Evolutionary conservation across 2,329 filamentous ascomycete species (phyloP), one percentile per base, ranked within the genome.

Genomic region (Diaporthe batatas): DNA sequence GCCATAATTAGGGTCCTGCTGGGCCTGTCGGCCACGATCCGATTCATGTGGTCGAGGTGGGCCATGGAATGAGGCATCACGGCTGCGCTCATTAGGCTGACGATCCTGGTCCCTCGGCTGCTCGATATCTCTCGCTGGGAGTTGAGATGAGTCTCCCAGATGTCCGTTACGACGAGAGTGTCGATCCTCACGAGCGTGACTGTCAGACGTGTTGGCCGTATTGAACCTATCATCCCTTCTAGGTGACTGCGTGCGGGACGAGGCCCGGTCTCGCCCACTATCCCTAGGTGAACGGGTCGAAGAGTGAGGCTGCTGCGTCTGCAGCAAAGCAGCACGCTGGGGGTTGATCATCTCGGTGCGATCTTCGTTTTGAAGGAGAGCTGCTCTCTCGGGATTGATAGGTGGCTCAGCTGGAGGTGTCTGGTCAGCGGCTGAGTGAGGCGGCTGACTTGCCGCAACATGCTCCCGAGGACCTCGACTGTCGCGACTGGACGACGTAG

Each of bases 1-100:
- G 36, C 90, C 90, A 76, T 91, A 91, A 71, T 88, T 90, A 21
- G 88, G 87, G 78, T 92, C 90, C 75, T 90, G 87, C 74, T 88
- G 86, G 70, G 83, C 84, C 25, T 86, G 76, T 75, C 86, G 83
- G 49, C 84, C 84, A 76, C 89, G 86, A 58, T 90, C 88, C 3
- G 82, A 76, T 39, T 91, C 89, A 2, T 80, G 79, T 51, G 84
- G 83, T 32, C 82, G 73, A 34, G 80, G 74, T 44, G 79, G 83
- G 53, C 77, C 81, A 75, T 79, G 83, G 78, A 83, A 89, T 72
- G 77, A 75, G 72, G 80, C 72, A 12, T 88, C 85, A 44, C 85
- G 82, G 23, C 81, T 74, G 75, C 86, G 86, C 7, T 86, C 84
- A 49, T 73, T 74, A 55, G 68, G 59, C 29, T 68, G 53, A n/a